Evolutionary conservation across 2,329 filamentous ascomycete species (phyloP).

Genomic region (Diaporthe velutina): DNA sequence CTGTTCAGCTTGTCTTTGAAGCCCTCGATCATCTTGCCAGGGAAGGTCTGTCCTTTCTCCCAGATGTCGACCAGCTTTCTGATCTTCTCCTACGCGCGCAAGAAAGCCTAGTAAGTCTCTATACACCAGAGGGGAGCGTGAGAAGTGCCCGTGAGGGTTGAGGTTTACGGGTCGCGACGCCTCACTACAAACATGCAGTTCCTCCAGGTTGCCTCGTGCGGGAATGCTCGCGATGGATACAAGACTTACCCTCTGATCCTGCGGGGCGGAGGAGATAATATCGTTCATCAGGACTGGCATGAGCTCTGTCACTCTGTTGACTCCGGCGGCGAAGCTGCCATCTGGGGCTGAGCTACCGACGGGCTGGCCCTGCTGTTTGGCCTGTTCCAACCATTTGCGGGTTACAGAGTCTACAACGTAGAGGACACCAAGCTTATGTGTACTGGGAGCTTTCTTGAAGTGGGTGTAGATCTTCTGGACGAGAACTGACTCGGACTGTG

Average conservation of each 20-base stretch:
- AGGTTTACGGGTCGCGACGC: constrained; percentile 27
- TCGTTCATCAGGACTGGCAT: constrained; percentile 96
- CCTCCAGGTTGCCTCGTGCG: constrained; percentile 28
- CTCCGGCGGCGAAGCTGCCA: constrained; percentile 94
- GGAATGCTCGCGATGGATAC: constrained; percentile 9
- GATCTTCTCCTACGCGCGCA: constrained; percentile 87
- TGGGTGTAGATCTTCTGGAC: constrained; percentile 97
- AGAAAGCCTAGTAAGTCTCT: constrained; percentile 55
- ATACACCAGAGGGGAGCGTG: constrained; percentile 43
- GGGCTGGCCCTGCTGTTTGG: constrained; percentile 86
- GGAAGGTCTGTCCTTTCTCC: constrained; percentile 96
- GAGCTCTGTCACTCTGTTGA: constrained; percentile 96
- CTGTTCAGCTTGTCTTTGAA: constrained; percentile 84
- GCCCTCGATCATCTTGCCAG: constrained; percentile 79
- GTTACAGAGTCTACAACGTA: constrained; percentile 99
- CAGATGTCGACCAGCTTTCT: constrained; percentile 96
- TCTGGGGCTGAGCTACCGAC: constrained; percentile 85
- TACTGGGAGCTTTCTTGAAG: constrained; percentile 93
- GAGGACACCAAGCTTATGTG: constrained; percentile 98
- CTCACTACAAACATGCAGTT: constrained; percentile 41
- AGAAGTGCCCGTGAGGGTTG: constrained; percentile 31
- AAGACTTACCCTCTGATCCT: constrained; percentile 94
- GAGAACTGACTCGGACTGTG: constrained; percentile 91
- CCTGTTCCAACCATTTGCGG: constrained; percentile 97
- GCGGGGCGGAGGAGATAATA: constrained; percentile 87